phyloP scores from a whole-genome alignment of 345 rosid genomes.

The Balakata baccata region DNA sequence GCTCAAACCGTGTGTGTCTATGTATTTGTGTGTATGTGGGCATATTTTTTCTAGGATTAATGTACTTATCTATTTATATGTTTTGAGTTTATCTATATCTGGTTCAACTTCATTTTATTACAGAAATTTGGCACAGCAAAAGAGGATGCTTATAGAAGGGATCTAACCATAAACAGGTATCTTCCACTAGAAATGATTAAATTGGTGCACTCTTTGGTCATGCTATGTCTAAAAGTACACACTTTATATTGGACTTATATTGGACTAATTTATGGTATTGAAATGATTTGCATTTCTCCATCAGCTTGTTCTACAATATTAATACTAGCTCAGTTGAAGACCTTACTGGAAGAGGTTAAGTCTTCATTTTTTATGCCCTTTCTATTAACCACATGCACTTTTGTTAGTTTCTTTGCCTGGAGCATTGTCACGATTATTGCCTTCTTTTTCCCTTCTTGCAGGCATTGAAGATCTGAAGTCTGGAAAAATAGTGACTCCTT shows the following conservation, averaged over 20 bases:
- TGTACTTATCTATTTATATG: too few species aligned
- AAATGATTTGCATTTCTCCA: slow-evolving; percentile 20
- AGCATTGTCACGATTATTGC: too few species aligned
- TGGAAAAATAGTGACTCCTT: slow-evolving; percentile 84
- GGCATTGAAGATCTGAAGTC: slow-evolving; percentile 77
- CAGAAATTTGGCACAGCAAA: slow-evolving; percentile 93
- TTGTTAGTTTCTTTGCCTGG: too few species aligned
- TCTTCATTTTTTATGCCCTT: slow-evolving; percentile 9
- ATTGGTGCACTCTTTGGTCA: neutral
- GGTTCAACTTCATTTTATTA: slow-evolving; percentile 5
- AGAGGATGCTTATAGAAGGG: slow-evolving; percentile 93
- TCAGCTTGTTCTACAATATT: slow-evolving; percentile 89
- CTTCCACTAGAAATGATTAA: neutral
- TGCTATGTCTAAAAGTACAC: neutral
- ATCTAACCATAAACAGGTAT: slow-evolving; percentile 92
- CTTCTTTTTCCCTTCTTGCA: slow-evolving; percentile 23
- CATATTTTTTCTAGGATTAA: neutral
- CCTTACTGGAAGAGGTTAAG: slow-evolving; percentile 75
- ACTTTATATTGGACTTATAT: too few species aligned
- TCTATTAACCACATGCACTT: too few species aligned
- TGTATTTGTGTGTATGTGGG: too few species aligned
- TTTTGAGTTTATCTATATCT: too few species aligned
- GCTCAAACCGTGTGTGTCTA: too few species aligned
- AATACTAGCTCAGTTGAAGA: slow-evolving; percentile 74
- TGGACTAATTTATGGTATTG: slow-evolving; percentile 5